Base-by-base conservation (phyloP, 805 yeast genomes). In the Yarrowia sp. region DNA sequence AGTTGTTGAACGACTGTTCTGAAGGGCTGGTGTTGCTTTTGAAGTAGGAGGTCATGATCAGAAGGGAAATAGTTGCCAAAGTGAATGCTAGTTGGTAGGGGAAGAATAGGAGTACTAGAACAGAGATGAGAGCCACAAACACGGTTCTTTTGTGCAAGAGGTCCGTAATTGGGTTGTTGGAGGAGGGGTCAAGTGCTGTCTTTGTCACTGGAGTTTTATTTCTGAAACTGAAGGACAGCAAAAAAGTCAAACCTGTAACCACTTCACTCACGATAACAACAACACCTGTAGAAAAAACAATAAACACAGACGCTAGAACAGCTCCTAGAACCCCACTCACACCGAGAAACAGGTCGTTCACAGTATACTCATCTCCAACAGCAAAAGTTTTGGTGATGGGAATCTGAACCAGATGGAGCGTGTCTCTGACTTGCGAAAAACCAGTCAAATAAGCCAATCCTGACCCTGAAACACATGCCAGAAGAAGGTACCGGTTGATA, bases 61-160 rank as follows among this genome's bases (percentile, higher is more conserved):
- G 72, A 75, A 91, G 97, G 1, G 89, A 83, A 10, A 86, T 32
- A 61, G 86, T 80, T 52, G 89, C 83, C 8, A 90, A 82, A 8
- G 86, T 79, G 73, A 84, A 91, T 1, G 91, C 93, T 75, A 92
- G 83, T 75, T 92, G 97, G 74, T 88, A 92, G 0, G 97, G 97
- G n/a, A 91, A 79, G 74, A 35, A 49, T 14, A 67, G 26, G 5
- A 50, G 16, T 12, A 41, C 68, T 15, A 40, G 19, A 5, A 40
- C 36, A 0, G 50, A 64, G 41, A 65, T 46, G 12, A 35, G 22
- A 9, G 8, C 40, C 48, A 48, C 38, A 48, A 61, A 15, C 8
- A 65, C 46, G 15, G 59, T 38, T 36, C 67, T 14, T 8, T 49
- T 48, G 16, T 40, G 53, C 2, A 63, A 12, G 3, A 63, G 36